Conservation (phyloP, 1,284 basidiomycete species). For the Leccinum angustisporum region DNA sequence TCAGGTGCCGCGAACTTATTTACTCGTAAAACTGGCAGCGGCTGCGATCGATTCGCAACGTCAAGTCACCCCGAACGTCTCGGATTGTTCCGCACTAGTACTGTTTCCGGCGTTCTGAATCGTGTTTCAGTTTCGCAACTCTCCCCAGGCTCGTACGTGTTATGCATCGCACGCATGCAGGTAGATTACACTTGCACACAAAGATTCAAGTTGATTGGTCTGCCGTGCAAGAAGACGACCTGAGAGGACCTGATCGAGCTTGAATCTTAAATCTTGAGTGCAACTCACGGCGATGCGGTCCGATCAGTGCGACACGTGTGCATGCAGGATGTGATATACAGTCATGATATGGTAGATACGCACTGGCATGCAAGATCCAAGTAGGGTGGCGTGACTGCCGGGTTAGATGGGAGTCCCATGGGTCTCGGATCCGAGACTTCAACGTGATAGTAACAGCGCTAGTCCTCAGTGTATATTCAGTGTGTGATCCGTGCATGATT, state of each 20-base stretch:
- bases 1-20: no score
- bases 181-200: not conserved
- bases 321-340: not conserved
- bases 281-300: not conserved
- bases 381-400: not conserved
- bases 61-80: no score
- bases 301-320: not conserved
- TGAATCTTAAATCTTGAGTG: not conserved
- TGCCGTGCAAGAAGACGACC: not conserved
- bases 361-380: not conserved
- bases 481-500: no score
- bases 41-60: no score
- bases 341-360: not conserved
- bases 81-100: no score
- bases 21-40: no score
- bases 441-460: not conserved
- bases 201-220: not conserved
- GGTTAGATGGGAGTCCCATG: not conserved
- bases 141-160: not conserved
- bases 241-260: not conserved
- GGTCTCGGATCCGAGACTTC: not conserved
- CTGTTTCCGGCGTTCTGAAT: no score
- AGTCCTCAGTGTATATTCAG: no score
- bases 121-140: not conserved
- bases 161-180: not conserved